Evolutionary conservation across 2,329 filamentous ascomycete genomes (phyloP).

Genomic region (Mycosphaerella sp.): DNA sequence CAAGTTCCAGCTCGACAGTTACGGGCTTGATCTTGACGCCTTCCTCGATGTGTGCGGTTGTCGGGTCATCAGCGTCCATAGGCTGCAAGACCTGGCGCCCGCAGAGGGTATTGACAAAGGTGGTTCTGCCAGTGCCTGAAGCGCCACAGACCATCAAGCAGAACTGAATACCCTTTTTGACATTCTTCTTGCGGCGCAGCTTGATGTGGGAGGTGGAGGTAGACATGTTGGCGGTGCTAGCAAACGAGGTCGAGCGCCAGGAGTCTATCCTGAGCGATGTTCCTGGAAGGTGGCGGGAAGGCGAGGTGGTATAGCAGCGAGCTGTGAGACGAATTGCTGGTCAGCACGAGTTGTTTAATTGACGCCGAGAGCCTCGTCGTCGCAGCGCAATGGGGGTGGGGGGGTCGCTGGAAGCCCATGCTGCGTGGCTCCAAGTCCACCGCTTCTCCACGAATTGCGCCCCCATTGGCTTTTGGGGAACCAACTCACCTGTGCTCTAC

Average conservation of each 20-base stretch:
- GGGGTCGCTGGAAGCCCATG: neutral
- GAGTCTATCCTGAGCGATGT: conserved; percentile 22
- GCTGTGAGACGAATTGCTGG: neutral
- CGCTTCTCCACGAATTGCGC: conserved; percentile 3
- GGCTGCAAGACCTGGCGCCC: conserved; percentile 84
- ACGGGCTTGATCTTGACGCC: conserved; percentile 98
- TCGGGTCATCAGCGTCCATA: conserved; percentile 89
- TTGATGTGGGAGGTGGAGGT: conserved; percentile 53
- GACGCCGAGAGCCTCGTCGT: no score
- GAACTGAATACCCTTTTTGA: conserved; percentile 99
- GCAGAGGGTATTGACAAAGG: conserved; percentile 99
- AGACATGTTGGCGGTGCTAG: conserved; percentile 28
- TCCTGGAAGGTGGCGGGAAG: conserved; percentile 3
- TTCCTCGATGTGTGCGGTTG: conserved; percentile 85
- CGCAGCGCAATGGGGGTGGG: no score
- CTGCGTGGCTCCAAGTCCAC: neutral
- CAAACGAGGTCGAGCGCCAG: conserved; percentile 18
- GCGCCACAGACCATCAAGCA: conserved; percentile 99
- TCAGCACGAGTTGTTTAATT: no score
- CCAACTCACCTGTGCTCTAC: conserved; percentile 12
- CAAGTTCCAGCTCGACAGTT: conserved; percentile 92
- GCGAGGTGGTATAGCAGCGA: neutral
- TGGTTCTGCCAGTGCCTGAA: conserved; percentile 95
- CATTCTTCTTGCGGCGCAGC: conserved; percentile 99
- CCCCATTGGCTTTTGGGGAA: neutral